These are phyloP conservation scores for Lachnum nothofagi DNA, from an alignment of 2,329 filamentous ascomycete genomes.

Conservation along the genomic window DNA sequence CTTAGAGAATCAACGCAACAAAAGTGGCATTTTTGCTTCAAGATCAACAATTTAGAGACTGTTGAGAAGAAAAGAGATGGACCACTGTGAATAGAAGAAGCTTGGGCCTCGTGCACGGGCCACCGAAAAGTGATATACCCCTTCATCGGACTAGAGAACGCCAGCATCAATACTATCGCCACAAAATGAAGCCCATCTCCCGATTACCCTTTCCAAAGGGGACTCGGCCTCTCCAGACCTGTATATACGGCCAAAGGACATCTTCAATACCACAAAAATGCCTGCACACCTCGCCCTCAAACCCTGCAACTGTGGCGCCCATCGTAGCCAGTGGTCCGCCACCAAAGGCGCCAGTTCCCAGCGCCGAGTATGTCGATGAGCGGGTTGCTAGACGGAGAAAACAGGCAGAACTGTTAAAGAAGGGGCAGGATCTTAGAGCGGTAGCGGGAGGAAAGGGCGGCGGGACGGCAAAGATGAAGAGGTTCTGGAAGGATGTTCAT, in stretches of 20 bases:
- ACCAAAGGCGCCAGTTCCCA: constrained; percentile 49
- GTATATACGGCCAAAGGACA: not conserved
- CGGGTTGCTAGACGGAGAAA: constrained; percentile 47
- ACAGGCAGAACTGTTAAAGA: constrained; percentile 52
- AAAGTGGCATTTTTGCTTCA: no score
- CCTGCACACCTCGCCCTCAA: constrained; percentile 25
- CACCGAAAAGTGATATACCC: constrained; percentile 6
- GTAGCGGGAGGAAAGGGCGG: constrained; percentile 35
- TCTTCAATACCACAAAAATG: constrained; percentile 15
- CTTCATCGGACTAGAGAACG: no score
- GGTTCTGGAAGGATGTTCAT: constrained; percentile 84
- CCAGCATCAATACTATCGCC: constrained; percentile 8
- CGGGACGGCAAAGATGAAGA: constrained; percentile 49
- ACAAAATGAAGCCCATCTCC: constrained; percentile 29
- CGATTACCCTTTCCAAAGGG: constrained; percentile 18
- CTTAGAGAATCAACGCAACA: no score
- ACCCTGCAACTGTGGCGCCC: constrained; percentile 34
- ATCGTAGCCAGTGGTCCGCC: constrained; percentile 55
- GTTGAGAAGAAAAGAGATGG: not conserved
- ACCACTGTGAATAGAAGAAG: not conserved
- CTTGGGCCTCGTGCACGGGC: not conserved
- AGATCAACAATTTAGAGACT: no score
- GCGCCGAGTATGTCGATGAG: constrained; percentile 33
- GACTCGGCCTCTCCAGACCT: constrained; percentile 11
- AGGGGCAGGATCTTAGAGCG: constrained; percentile 45